Evolutionary conservation across 352 stramenopile genomes (phyloP).

Genomic region (Phytopythium chamaehyphon): DNA sequence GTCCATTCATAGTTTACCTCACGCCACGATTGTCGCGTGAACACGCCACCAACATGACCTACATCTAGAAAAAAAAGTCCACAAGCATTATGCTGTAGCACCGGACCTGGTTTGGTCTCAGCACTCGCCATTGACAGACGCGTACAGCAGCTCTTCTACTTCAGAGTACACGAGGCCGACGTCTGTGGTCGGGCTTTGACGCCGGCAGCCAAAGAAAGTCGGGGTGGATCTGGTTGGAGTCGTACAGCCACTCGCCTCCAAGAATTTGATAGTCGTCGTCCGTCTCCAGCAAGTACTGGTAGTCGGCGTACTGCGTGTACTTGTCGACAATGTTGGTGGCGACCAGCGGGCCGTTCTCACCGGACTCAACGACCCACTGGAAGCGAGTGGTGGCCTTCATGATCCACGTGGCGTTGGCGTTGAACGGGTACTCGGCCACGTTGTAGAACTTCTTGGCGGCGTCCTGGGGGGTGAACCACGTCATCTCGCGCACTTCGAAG

Average conservation of each 20-base stretch:
- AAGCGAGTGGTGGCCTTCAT: constrained; percentile 54
- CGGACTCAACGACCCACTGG: constrained; percentile 53
- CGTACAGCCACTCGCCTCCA: constrained; percentile 61
- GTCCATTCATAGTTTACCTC: background rate
- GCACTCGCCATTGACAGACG: constrained; percentile 24
- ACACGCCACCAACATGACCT: background rate
- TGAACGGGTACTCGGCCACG: constrained; percentile 54
- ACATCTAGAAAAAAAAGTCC: too few species aligned
- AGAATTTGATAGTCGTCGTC: constrained; percentile 60
- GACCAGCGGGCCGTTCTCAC: constrained; percentile 47
- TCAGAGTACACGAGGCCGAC: constrained; percentile 48
- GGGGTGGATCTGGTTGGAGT: constrained; percentile 47
- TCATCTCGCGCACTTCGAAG: constrained; percentile 43
- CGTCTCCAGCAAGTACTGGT: constrained; percentile 69
- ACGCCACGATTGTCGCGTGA: too few species aligned
- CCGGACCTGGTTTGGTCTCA: too few species aligned
- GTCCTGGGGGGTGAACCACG: constrained; percentile 29
- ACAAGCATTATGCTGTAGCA: too few species aligned
- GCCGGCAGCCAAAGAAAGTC: constrained; percentile 75
- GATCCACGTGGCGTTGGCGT: constrained; percentile 46
- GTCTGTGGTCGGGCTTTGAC: constrained; percentile 29
- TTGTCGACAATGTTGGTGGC: constrained; percentile 36
- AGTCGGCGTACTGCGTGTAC: constrained; percentile 50
- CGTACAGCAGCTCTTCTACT: constrained; percentile 36
- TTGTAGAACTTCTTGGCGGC: constrained; percentile 45